Percentiles rank a stretch among this genome's conserved stretches.
Evolutionary conservation across 257 asterid genomes (phyloP).

Genomic region (Penstemon eatonii): DNA sequence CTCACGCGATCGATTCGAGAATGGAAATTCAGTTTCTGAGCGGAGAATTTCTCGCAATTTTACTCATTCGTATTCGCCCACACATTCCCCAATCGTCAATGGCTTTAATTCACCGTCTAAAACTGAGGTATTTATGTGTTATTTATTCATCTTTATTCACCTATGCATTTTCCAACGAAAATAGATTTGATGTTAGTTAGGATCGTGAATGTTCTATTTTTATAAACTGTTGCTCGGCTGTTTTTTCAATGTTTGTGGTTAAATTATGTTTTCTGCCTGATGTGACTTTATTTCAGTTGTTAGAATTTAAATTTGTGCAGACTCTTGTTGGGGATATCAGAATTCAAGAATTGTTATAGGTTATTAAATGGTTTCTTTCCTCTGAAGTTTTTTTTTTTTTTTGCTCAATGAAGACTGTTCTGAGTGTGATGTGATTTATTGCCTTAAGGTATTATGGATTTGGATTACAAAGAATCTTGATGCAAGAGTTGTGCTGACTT

Average conservation of each 20-base stretch:
- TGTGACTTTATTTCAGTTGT: background rate
- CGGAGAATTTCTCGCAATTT: slow-evolving; percentile 60
- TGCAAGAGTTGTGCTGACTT: no score
- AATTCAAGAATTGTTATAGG: background rate
- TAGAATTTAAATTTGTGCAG: no score
- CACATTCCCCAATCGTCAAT: slow-evolving; percentile 60
- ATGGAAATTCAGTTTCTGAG: slow-evolving; percentile 47
- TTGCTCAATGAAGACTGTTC: background rate
- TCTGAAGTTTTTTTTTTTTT: background rate
- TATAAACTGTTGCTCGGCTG: background rate
- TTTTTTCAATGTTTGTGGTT: background rate
- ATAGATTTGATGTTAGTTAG: background rate
- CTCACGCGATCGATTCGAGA: slow-evolving; percentile 46
- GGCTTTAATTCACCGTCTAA: slow-evolving; percentile 60
- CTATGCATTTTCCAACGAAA: slow-evolving; percentile 19
- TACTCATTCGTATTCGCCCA: slow-evolving; percentile 50
- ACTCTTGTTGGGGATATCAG: background rate
- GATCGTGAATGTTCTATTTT: background rate
- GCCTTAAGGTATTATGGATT: background rate
- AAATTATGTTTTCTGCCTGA: slow-evolving; percentile 11
- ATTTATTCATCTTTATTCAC: slow-evolving; percentile 16
- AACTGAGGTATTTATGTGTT: slow-evolving; percentile 55
- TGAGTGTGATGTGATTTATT: background rate
- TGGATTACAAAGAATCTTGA: background rate
- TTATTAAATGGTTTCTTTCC: background rate